Percentiles rank a stretch among this genome's conserved stretches.
Evolutionary conservation across 805 yeast species (phyloP).

Genomic region (Wickerhamomyces rabaulensis): DNA sequence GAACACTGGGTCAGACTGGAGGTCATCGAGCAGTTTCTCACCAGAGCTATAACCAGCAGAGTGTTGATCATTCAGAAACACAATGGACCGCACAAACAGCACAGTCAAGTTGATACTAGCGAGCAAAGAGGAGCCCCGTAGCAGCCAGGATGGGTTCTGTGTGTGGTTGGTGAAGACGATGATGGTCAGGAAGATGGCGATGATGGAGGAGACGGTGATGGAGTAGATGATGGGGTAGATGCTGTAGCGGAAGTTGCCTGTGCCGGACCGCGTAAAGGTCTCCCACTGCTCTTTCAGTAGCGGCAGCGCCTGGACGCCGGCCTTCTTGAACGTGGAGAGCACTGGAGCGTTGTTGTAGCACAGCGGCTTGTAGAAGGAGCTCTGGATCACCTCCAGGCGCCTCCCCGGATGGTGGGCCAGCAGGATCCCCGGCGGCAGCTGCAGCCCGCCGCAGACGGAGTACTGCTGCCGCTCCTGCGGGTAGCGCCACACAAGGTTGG

Average conservation of each 20-base stretch:
- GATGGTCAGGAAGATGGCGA: conserved; percentile 57
- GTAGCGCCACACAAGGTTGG: conserved; percentile 30
- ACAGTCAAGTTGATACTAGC: conserved; percentile 52
- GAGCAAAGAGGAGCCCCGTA: conserved; percentile 44
- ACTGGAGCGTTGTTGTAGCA: conserved; percentile 31
- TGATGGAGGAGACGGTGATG: conserved; percentile 57
- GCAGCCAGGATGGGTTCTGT: conserved; percentile 50
- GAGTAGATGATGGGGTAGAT: conserved; percentile 60
- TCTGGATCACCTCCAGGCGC: conserved; percentile 13
- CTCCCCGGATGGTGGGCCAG: conserved; percentile 16
- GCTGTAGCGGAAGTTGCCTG: conserved; percentile 47
- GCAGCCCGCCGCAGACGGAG: conserved; percentile 27
- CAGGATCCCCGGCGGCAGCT: conserved; percentile 30
- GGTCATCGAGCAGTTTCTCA: conserved; percentile 35
- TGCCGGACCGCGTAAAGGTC: conserved; percentile 29
- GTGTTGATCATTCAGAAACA: conserved; percentile 43
- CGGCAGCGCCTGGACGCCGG: conserved; percentile 34
- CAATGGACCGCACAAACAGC: conserved; percentile 43
- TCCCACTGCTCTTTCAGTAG: conserved; percentile 45
- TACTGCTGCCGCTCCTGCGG: conserved; percentile 20
- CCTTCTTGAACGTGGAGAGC: conserved; percentile 27
- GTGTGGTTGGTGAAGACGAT: conserved; percentile 62
- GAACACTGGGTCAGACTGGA: conserved; percentile 42
- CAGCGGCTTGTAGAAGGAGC: conserved; percentile 24
- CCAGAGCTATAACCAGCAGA: conserved; percentile 33